These are phyloP conservation scores for Eutypa lata DNA, from an alignment of 2,329 filamentous ascomycete genomes.

Conservation along the genomic window DNA sequence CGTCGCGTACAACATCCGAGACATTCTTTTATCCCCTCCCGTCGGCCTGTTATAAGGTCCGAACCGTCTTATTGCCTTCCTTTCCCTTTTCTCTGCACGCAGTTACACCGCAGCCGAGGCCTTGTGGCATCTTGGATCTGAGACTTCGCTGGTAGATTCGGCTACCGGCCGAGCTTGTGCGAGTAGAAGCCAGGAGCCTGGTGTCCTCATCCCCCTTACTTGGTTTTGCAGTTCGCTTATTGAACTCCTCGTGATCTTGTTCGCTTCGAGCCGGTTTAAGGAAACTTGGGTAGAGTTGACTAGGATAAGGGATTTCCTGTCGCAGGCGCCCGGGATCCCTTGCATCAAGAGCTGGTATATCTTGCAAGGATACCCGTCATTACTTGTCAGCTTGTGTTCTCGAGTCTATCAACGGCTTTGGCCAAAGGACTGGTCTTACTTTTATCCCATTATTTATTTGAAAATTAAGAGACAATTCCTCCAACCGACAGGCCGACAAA, in stretches of 20 bases:
- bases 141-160: background rate
- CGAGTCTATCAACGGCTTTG: no score
- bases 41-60: background rate
- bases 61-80: background rate
- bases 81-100: background rate
- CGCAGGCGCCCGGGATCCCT: background rate
- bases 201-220: background rate
- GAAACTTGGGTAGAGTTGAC: no score
- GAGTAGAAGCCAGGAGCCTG: background rate
- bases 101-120: background rate
- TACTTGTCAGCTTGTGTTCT: no score
- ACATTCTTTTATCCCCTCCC: background rate
- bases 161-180: background rate
- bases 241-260: background rate
- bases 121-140: background rate
- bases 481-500: background rate
- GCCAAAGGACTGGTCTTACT: no score
- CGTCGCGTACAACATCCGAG: background rate
- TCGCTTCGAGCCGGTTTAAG: no score
- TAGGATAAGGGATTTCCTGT: background rate
- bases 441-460: no score
- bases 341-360: background rate
- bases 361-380: no score
- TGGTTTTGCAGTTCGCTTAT: background rate
- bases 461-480: background rate